Evolutionary conservation across 495 filamentous ascomycete genomes (phyloP).

Genomic region (Penicillium taxi): DNA sequence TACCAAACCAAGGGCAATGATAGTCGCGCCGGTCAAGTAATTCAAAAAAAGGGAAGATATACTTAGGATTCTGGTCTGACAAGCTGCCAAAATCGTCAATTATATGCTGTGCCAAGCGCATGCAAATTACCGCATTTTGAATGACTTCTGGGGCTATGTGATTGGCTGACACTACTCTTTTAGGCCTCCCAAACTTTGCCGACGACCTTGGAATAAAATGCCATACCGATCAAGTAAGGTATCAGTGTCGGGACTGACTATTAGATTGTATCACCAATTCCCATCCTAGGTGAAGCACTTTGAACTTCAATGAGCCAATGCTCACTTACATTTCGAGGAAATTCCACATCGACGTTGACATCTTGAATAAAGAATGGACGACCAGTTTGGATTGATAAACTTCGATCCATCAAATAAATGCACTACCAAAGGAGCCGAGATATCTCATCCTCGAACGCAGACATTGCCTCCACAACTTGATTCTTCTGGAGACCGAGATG

Average conservation of each 20-base stretch:
- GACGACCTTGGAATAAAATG: constrained; percentile 17
- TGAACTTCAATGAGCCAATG: constrained; percentile 11
- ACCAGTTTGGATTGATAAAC: constrained; percentile 21
- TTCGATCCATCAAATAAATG: constrained; percentile 19
- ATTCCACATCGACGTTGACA: constrained; percentile 17
- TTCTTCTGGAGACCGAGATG: constrained; percentile 20
- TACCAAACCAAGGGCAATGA: constrained; percentile 18
- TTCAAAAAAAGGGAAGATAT: constrained; percentile 23
- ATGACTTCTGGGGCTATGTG: constrained; percentile 4
- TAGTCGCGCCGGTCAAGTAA: constrained; percentile 14
- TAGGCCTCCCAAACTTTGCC: constrained; percentile 25
- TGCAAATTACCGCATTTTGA: constrained; percentile 19
- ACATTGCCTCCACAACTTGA: constrained; percentile 11
- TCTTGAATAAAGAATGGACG: constrained; percentile 23
- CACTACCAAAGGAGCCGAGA: constrained; percentile 22
- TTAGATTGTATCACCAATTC: not conserved
- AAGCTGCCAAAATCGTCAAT: constrained; percentile 18
- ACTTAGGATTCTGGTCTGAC: constrained; percentile 18
- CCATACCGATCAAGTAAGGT: constrained; percentile 18
- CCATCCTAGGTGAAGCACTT: not conserved
- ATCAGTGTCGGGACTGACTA: constrained; percentile 1
- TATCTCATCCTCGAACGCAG: constrained; percentile 13
- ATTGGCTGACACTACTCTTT: not conserved
- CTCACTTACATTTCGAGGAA: constrained; percentile 17
- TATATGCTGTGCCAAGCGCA: constrained; percentile 13